Percentiles rank a stretch among this genome's conserved stretches.
Evolutionary conservation across 2,329 filamentous ascomycete genomes (phyloP).

Genomic region (Aspergillus hortae): DNA sequence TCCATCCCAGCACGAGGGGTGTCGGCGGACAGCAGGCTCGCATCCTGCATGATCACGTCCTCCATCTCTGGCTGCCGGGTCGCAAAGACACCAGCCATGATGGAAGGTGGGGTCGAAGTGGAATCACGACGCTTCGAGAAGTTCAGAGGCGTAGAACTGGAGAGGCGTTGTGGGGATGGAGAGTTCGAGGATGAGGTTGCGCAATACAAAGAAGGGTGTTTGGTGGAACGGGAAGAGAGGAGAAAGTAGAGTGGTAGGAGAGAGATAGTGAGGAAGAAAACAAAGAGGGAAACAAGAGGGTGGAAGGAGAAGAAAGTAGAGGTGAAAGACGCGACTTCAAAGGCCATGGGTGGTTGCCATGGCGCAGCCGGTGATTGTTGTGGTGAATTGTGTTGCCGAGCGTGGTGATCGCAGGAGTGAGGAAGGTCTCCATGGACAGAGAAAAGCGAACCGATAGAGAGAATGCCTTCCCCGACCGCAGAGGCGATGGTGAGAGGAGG

Average conservation of each 20-base stretch:
- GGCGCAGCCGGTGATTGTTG: conserved; percentile 4
- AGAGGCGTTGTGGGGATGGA: neutral
- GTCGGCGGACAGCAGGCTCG: conserved; percentile 6
- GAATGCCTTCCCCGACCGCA: neutral
- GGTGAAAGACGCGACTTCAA: neutral
- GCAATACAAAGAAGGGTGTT: neutral
- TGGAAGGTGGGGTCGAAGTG: neutral
- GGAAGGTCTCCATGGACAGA: conserved; percentile 9
- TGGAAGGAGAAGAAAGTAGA: neutral
- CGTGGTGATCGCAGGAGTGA: conserved; percentile 5
- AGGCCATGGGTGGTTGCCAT: conserved; percentile 14
- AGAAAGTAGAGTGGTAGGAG: conserved; percentile 2
- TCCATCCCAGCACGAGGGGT: neutral
- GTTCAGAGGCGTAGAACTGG: neutral
- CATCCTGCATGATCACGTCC: conserved; percentile 11
- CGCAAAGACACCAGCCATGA: conserved; percentile 12
- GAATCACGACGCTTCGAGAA: neutral
- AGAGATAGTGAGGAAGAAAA: conserved; percentile 3
- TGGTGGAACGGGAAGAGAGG: neutral
- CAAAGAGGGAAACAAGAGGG: conserved; percentile 5
- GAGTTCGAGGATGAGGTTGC: neutral
- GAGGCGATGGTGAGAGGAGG: too few relatives aligned
- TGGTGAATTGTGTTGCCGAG: conserved; percentile 1
- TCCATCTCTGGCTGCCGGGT: conserved; percentile 8
- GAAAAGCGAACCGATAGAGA: neutral